Evolutionary conservation across 345 rosid genomes (phyloP), one percentile per base, ranked within the genome.

Genomic region (Raphanus raphanistrum): DNA sequence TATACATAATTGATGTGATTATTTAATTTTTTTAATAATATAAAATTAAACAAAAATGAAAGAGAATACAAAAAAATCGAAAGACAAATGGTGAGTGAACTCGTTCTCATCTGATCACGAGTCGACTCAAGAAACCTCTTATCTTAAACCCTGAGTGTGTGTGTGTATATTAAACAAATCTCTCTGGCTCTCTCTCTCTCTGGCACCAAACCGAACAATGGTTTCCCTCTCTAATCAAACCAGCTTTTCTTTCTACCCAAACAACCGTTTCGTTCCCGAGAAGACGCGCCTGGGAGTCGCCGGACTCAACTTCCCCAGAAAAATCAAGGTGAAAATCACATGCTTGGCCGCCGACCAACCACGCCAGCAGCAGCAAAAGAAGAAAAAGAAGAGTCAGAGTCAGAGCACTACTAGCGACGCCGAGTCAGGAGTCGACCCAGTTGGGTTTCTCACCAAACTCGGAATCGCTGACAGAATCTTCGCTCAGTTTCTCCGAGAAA

Each of bases 401-500:
- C 76, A 72, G 71, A 73, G 64, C 65, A 45, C 11, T 17, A 45
- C 3, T 13, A 77, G 8, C 48, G 82, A 74, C 0, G 57, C 79
- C 2, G 84, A 82, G 0, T 1, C 78, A 38, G 84, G 81, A 48
- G 63, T 82, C 8, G 82, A 82, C 73, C 84, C 84, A 17, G 81
- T 81, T 50, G 84, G 81, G 43, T 81, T 81, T 77, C 89, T 94
- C 48, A 76, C 85, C 3, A 90, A 77, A 85, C 83, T 83, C 32
- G 94, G 90, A 74, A 78, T 94, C 82, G 71, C 93, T 71, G 97
- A 94, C 66, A 92, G 89, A 72, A 82, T 82, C 64, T 90, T 90
- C 72, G 90, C 94, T 77, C 91, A 89, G 76, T 94, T 88, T 85
- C 97, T 92, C 68, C 92, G 98, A 17, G 98, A 94, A 84, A 92